phyloP scores from a whole-genome alignment of 1,284 basidiomycete species.

The Sphagnurus paluster region DNA sequence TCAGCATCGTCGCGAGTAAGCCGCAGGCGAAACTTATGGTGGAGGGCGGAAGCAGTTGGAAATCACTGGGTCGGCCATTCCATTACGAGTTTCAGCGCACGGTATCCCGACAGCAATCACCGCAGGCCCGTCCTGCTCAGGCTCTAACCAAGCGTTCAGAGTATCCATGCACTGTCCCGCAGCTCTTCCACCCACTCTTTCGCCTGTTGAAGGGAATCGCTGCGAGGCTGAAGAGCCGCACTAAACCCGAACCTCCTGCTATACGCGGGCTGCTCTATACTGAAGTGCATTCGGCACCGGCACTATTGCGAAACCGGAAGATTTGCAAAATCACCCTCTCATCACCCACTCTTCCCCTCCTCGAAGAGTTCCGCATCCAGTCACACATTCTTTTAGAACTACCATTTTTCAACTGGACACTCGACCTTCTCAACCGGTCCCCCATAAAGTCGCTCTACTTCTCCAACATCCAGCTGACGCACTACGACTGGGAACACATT shows the following conservation, averaged over 20 bases:
- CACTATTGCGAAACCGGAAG: not conserved
- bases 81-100: constrained; percentile 3
- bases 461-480: constrained; percentile 9
- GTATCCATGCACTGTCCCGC: too few species aligned
- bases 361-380: constrained; percentile 9
- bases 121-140: too few species aligned
- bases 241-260: too few species aligned
- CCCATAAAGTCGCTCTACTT: constrained; percentile 17
- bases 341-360: not conserved
- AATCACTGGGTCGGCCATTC: constrained; percentile 9
- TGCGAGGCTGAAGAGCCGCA: too few species aligned
- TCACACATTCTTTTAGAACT: constrained; percentile 6
- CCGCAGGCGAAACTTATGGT: constrained; percentile 9
- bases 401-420: constrained; percentile 14
- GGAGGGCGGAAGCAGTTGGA: constrained; percentile 2
- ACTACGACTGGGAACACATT: constrained; percentile 21
- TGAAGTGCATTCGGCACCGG: too few species aligned
- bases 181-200: too few species aligned
- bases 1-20: constrained; percentile 10
- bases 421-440: constrained; percentile 13
- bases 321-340: not conserved
- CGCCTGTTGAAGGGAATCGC: too few species aligned
- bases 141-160: too few species aligned
- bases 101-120: not conserved
- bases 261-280: too few species aligned